Percentiles rank a stretch among this genome's conserved stretches.
Conservation (phyloP, 441 rosid species). For the Populus hybrid region DNA sequence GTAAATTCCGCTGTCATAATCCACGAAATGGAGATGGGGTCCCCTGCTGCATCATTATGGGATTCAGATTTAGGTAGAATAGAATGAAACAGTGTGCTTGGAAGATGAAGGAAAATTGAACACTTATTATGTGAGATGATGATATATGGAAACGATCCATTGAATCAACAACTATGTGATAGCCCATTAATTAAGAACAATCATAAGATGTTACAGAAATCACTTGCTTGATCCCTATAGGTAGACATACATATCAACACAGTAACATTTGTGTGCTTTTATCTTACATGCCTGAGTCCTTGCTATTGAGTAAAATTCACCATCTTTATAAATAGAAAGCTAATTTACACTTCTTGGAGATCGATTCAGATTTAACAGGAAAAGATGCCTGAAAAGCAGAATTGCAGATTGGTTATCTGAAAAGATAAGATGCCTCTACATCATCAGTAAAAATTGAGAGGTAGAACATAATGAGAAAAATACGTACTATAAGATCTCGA, state of each 20-base stretch:
- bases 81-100: neutral
- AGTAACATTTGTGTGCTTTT: neutral
- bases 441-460: neutral
- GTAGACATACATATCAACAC: neutral
- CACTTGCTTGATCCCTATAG: neutral
- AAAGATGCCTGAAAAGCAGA: constrained; percentile 20
- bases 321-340: constrained; percentile 1
- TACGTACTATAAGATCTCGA: constrained; percentile 29
- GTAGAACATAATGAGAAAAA: neutral
- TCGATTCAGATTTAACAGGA: constrained; percentile 16
- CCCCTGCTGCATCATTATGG: neutral
- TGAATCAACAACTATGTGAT: neutral
- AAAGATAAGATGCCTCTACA: neutral
- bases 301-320: neutral
- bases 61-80: neutral
- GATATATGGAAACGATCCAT: neutral
- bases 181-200: neutral
- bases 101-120: neutral
- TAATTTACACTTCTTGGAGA: constrained; percentile 28
- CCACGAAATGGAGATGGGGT: neutral
- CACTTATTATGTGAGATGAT: neutral
- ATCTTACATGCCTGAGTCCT: neutral
- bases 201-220: neutral
- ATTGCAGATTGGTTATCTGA: neutral
- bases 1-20: neutral